Percentiles rank a stretch among this genome's conserved stretches.
These are phyloP conservation scores for Aspergillus persii DNA, from an alignment of 2,329 filamentous ascomycete genomes.

Conservation along the genomic window DNA sequence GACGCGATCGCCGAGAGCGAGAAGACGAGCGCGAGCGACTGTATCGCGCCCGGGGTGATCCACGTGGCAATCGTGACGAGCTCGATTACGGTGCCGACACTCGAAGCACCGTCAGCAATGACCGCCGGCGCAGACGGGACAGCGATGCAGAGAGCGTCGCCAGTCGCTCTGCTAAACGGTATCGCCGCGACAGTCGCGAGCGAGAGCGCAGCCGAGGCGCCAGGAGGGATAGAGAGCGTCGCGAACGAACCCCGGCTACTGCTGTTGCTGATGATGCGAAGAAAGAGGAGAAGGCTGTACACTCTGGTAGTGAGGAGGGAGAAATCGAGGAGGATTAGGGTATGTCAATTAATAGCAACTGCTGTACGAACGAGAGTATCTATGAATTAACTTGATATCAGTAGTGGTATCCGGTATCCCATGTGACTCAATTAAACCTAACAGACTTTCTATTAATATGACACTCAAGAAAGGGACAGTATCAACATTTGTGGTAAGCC, in stretches of 20 bases:
- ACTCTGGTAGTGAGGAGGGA: slow-evolving; percentile 92
- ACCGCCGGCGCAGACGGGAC: slow-evolving; percentile 74
- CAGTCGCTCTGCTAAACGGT: slow-evolving; percentile 62
- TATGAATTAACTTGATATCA: background rate
- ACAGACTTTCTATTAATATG: no score
- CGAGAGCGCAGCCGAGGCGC: slow-evolving; percentile 35
- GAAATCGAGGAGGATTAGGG: slow-evolving; percentile 80
- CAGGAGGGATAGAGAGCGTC: slow-evolving; percentile 59
- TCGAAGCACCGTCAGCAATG: slow-evolving; percentile 56
- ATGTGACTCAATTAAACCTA: no score
- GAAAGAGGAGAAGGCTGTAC: slow-evolving; percentile 54
- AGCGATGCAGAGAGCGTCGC: slow-evolving; percentile 66
- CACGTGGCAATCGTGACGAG: slow-evolving; percentile 77
- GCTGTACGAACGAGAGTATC: background rate
- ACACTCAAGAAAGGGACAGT: no score
- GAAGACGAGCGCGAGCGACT: slow-evolving; percentile 87
- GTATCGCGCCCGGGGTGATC: slow-evolving; percentile 78
- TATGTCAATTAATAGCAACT: background rate
- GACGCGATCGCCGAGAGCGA: slow-evolving; percentile 80
- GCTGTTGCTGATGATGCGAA: slow-evolving; percentile 29
- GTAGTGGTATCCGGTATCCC: background rate
- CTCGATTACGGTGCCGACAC: slow-evolving; percentile 82
- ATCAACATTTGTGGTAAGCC: no score
- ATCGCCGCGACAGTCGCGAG: slow-evolving; percentile 42
- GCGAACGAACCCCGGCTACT: slow-evolving; percentile 31